Evolutionary conservation across 2,329 filamentous ascomycete genomes (phyloP).

Genomic region (Aspergillus uvarum): DNA sequence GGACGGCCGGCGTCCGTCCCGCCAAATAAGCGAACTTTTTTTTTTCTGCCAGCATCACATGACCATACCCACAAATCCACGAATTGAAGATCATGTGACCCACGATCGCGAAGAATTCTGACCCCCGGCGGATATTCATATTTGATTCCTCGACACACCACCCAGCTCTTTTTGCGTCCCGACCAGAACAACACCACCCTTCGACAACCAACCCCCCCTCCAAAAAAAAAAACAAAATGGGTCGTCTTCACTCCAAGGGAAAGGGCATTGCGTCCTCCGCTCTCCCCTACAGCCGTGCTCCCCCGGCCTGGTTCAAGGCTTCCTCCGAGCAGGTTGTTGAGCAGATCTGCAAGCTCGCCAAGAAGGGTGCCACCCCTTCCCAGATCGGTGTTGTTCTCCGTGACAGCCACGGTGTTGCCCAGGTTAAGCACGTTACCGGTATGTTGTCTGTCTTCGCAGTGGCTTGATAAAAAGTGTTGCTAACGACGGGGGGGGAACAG

Average conservation of each 20-base stretch:
- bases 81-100: conserved; percentile 30
- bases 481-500: conserved; percentile 52
- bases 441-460: conserved; percentile 43
- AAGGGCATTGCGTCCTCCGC: conserved; percentile 98
- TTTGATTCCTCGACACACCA: conserved; percentile 11
- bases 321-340: conserved; percentile 97
- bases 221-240: conserved; percentile 30
- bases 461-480: conserved; percentile 16
- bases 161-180: background rate
- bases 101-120: conserved; percentile 23
- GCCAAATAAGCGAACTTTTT: conserved; percentile 15
- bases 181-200: conserved; percentile 24
- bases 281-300: conserved; percentile 91
- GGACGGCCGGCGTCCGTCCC: background rate
- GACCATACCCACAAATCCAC: conserved; percentile 1
- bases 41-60: conserved; percentile 15
- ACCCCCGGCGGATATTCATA: conserved; percentile 7
- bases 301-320: conserved; percentile 97
- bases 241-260: conserved; percentile 98
- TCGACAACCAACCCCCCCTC: conserved; percentile 33
- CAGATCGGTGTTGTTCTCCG: conserved; percentile 99
- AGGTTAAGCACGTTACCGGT: conserved; percentile 97
- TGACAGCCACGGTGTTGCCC: conserved; percentile 96
- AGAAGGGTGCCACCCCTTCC: conserved; percentile 97
- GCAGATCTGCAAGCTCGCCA: conserved; percentile 97